Base-by-base conservation (phyloP, 805 yeast genomes). In the Saccharomycopsis fibuligera region DNA sequence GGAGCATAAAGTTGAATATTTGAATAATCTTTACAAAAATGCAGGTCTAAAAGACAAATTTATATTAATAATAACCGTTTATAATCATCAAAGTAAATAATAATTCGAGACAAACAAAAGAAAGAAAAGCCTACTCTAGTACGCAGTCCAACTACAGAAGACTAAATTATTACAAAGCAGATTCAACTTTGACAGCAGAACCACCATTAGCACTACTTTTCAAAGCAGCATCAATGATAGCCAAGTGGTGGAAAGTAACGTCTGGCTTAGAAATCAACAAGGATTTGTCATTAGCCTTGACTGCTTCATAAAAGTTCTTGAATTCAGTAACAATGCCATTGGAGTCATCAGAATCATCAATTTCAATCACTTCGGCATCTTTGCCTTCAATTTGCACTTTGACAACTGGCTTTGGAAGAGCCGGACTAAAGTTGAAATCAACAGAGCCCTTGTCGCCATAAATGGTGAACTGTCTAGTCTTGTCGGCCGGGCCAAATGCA, bases 221-320 rank as follows among this genome's bases (percentile, higher is more conserved):
- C 33, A 91, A 67, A 51, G 86, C 85, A 24, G 96, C 98, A 48
- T 79, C 96, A 50, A 91, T 79, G 57, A 87, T 76, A 5, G 96
- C 96, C 64, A 90, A 78, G 65, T 91, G 98, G 66, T 90, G 96
- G 80, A 85, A 90, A 4, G 95, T 88, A 54, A 71, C 75, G 54
- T 77, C 83, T 23, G 96, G 95, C n/a, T 81, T 73, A 37, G 77
- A 76, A 36, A 61, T 68, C 45, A 83, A 65, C 47, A 76, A 55
- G 2, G 69, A 59, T 66, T 85, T 85, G 63, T 86, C 87, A 55
- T 78, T 76, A 49, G 72, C 68, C 23, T 60, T 55, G 25, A 84
- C 81, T n/a, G 89, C 88, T 41, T 75, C 74, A 49, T 68, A 68
- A 58, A 79, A 74, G 60, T 76, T 76, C 61, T 66, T 66, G 48